phyloP scores from a whole-genome alignment of 352 stramenopile species.

The Phytophthora sp. region DNA sequence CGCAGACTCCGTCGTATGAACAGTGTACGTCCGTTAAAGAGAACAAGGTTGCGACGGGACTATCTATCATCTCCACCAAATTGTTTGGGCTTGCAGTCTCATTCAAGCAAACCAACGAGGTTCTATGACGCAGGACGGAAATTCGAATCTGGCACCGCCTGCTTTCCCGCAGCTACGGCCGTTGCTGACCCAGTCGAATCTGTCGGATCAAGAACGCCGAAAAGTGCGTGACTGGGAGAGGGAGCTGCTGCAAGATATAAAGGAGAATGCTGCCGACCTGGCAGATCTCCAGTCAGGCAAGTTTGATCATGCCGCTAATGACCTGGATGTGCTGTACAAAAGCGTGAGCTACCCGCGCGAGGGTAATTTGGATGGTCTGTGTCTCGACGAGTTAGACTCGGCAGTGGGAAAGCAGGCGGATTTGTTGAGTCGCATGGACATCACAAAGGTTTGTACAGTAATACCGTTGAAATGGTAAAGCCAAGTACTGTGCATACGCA shows the following conservation, averaged over 20 bases:
- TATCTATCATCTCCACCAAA: no score
- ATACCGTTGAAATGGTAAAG: background rate
- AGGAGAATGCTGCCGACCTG: conserved; percentile 7
- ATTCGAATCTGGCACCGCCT: background rate
- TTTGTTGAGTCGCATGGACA: conserved; percentile 10
- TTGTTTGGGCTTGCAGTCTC: background rate
- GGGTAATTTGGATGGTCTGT: conserved; percentile 13
- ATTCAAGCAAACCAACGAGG: background rate
- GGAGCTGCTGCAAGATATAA: conserved; percentile 15
- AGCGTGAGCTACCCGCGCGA: conserved; percentile 14
- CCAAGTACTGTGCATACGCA: background rate
- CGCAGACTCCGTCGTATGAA: background rate
- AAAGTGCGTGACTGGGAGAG: conserved; percentile 12
- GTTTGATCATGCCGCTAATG: conserved; percentile 8
- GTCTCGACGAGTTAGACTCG: conserved; percentile 11
- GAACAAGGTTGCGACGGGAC: conserved; percentile 1
- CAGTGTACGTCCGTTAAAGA: background rate
- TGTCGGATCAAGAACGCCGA: conserved; percentile 15
- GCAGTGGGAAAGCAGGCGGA: conserved; percentile 10
- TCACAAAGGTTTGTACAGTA: conserved; percentile 12
- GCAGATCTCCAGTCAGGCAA: conserved; percentile 10
- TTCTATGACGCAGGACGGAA: background rate
- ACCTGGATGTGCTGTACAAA: conserved; percentile 15
- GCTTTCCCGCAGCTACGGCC: background rate
- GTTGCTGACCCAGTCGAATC: conserved; percentile 10